These are phyloP conservation scores for Dictyostelium brefeldianum DNA, from an alignment of 78 protist species.

Conservation along the genomic window DNA sequence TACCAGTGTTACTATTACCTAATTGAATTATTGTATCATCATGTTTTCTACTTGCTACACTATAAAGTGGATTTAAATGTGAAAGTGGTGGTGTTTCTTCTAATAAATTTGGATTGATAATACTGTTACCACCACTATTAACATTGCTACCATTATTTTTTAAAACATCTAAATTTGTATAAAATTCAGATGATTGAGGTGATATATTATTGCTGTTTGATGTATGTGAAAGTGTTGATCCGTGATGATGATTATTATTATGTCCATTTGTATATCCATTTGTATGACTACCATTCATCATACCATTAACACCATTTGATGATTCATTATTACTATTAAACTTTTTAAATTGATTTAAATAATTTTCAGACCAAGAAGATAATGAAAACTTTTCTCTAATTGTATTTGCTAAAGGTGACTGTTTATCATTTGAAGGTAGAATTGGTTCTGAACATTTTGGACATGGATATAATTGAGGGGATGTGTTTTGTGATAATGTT, in stretches of 20 bases:
- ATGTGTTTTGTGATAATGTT: constrained; percentile 43
- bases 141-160: neutral
- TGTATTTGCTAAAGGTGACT: constrained; percentile 20
- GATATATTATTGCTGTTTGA: neutral
- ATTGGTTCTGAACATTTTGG: constrained; percentile 65
- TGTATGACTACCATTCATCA: neutral
- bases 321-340: too few species aligned
- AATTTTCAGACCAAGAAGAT: constrained; percentile 41
- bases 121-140: neutral
- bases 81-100: constrained; percentile 72
- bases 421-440: constrained; percentile 34
- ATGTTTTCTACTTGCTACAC: constrained; percentile 58
- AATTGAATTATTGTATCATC: constrained; percentile 37
- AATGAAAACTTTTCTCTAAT: constrained; percentile 36
- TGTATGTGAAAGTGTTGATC: neutral
- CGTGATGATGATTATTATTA: neutral
- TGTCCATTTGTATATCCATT: neutral
- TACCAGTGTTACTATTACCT: neutral
- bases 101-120: constrained; percentile 24
- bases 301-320: neutral
- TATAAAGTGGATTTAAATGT: constrained; percentile 57
- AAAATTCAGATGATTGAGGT: neutral
- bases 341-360: neutral
- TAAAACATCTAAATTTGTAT: neutral
- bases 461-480: constrained; percentile 38